A percentile compares a stretch with the other conserved stretches of the same genome.
phyloP scores from a whole-genome alignment of 495 filamentous ascomycete species.

The Penicillium cataractarum region DNA sequence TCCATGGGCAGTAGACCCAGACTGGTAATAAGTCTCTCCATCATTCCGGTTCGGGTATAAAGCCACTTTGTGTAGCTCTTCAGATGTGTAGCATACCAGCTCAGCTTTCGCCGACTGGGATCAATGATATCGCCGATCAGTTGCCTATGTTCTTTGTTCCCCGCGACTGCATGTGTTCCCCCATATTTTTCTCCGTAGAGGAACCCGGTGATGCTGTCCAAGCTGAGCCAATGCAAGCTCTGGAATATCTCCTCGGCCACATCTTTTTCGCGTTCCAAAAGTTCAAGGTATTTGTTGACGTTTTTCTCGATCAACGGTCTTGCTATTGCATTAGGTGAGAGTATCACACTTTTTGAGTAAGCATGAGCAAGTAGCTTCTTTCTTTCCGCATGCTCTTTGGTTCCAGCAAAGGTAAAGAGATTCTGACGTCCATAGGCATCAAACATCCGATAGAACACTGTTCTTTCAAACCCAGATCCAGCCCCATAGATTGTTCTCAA shows the following conservation, averaged over 20 bases:
- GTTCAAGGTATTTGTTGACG: constrained; percentile 29
- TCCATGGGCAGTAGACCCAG: neutral
- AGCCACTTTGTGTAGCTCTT: constrained; percentile 2
- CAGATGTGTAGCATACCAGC: neutral
- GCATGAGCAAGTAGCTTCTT: constrained; percentile 45
- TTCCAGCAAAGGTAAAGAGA: constrained; percentile 39
- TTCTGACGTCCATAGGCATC: constrained; percentile 41
- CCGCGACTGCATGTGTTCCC: neutral
- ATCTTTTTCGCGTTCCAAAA: constrained; percentile 30
- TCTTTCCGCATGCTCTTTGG: constrained; percentile 34
- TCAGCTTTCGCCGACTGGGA: neutral
- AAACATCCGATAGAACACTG: constrained; percentile 48
- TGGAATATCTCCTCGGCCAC: constrained; percentile 34
- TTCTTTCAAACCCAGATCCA: constrained; percentile 43
- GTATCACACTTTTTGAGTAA: constrained; percentile 42
- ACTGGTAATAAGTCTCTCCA: neutral
- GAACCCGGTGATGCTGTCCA: constrained; percentile 42
- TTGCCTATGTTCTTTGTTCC: neutral
- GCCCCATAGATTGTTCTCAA: constrained; percentile 45
- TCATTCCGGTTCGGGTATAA: constrained; percentile 1
- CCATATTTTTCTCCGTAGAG: constrained; percentile 9
- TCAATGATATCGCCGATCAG: constrained; percentile 2
- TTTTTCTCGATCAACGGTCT: constrained; percentile 32
- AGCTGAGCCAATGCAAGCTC: constrained; percentile 43
- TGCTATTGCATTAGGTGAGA: neutral